Evolutionary conservation across 345 rosid species (phyloP), one percentile per base, ranked within the genome.

Genomic region (Microcos paniculata): DNA sequence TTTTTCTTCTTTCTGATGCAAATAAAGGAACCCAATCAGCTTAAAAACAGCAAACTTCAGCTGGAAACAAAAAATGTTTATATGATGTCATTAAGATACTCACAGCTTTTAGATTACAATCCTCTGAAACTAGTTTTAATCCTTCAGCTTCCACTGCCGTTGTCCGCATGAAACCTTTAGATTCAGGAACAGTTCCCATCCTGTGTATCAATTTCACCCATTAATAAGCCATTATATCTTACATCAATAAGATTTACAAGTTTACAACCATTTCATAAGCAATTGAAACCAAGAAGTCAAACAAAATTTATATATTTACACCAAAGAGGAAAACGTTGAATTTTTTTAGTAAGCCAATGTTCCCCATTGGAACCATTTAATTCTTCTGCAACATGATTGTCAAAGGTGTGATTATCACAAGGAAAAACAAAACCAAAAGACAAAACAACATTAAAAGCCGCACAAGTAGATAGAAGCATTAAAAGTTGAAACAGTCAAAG

Each of bases 121-220:
- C 92, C 83, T 94, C 98, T 0, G 94, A 89, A 84, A 90, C 83
- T 45, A 94, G 81, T 83, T 89, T 91, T 33, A 93, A 77, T 43
- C 77, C 88, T 76, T 94, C 97, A 42, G 87, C 94, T 87, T 94
- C 97, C 76, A 73, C 55, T 40, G 94, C 84, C 2, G 94, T 84
- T 45, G 86, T 87, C 79, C 88, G 72, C 48, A 86, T 75, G 75
- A 92, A 77, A 69, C 87, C 88, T 84, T 86, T 86, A 74, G 92
- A 72, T 83, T 91, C 95, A 13, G 97, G 92, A 74, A 87, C 84
- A 35, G 77, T 52, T 91, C 92, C 88, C 90, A 90, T 87, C 88
- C 98, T 94, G 86, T 42, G 4, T 42, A 82, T 24, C 71, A 79
- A n/a, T 31, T 70, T 45, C 33, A 62, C 63, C 33, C 53, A 61